phyloP scores from a whole-genome alignment of 129 eudicot genomes.

The Smallanthus sonchifolius region DNA sequence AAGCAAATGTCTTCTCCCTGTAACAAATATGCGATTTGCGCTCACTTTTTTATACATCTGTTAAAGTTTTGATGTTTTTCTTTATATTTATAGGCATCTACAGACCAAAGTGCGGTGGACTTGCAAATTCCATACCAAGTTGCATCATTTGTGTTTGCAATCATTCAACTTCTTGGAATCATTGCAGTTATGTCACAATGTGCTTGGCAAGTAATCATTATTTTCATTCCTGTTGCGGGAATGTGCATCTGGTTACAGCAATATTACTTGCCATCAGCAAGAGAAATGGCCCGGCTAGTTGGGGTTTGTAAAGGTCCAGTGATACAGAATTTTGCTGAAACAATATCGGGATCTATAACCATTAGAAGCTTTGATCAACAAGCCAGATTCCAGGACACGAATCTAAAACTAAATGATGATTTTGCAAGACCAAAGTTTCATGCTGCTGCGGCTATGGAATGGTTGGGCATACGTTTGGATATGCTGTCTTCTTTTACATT shows the following conservation, averaged over 20 bases:
- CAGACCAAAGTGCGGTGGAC: conserved; percentile 40
- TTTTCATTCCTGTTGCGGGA: conserved; percentile 30
- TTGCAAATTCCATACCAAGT: conserved; percentile 29
- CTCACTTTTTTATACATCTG: neutral
- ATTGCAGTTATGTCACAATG: conserved; percentile 29
- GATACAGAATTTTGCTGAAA: conserved; percentile 35
- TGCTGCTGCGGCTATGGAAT: conserved; percentile 41
- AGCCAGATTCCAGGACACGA: conserved; percentile 27
- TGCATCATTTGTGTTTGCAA: conserved; percentile 25
- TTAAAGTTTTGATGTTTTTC: neutral
- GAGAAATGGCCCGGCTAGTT: conserved; percentile 29
- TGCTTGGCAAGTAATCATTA: conserved; percentile 28
- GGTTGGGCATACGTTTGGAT: conserved; percentile 45
- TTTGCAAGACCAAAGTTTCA: conserved; percentile 41
- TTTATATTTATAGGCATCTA: conserved; percentile 24
- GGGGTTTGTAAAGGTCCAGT: conserved; percentile 36
- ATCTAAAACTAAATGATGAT: conserved; percentile 34
- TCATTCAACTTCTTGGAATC: conserved; percentile 34
- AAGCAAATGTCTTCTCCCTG: conserved; percentile 16
- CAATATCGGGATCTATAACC: conserved; percentile 31
- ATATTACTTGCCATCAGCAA: conserved; percentile 45
- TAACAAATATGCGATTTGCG: neutral
- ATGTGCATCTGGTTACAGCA: conserved; percentile 41
- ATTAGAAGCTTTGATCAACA: conserved; percentile 44
- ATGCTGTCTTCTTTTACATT: conserved; percentile 29